Percentiles rank a stretch among this genome's conserved stretches.
phyloP scores from a whole-genome alignment of 768 basidiomycete species.

The Tylopilus plumbeoviolaceoides region DNA sequence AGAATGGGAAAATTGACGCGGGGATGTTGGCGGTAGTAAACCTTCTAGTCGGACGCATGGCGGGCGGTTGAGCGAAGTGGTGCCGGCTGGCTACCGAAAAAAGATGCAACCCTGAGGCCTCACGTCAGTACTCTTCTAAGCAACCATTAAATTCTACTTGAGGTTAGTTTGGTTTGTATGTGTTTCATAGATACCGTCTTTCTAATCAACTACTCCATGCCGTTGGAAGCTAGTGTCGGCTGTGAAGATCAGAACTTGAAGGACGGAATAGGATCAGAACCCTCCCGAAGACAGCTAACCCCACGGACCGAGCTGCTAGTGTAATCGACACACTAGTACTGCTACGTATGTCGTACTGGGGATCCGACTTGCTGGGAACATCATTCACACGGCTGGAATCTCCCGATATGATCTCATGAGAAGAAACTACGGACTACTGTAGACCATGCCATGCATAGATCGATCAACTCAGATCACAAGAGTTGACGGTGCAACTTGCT shows the following conservation, averaged over 20 bases:
- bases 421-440: too few relatives aligned
- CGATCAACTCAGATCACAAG: too few relatives aligned
- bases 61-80: neutral
- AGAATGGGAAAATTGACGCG: neutral
- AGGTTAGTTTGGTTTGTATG: neutral
- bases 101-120: neutral
- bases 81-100: neutral
- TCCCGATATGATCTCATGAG: too few relatives aligned
- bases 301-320: too few relatives aligned
- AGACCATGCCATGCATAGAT: too few relatives aligned
- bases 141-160: neutral
- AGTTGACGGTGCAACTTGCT: too few relatives aligned
- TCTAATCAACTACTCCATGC: neutral
- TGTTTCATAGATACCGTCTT: neutral
- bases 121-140: neutral
- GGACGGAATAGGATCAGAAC: neutral
- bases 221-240: neutral
- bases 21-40: slow-evolving; percentile 1
- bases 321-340: too few relatives aligned
- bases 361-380: too few relatives aligned
- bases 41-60: slow-evolving; percentile 1
- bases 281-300: too few relatives aligned
- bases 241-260: too few relatives aligned
- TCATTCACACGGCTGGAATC: too few relatives aligned
- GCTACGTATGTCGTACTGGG: too few relatives aligned